These are phyloP conservation scores for Sclerospora graminicola DNA, from an alignment of 352 stramenopile genomes.

Conservation along the genomic window DNA sequence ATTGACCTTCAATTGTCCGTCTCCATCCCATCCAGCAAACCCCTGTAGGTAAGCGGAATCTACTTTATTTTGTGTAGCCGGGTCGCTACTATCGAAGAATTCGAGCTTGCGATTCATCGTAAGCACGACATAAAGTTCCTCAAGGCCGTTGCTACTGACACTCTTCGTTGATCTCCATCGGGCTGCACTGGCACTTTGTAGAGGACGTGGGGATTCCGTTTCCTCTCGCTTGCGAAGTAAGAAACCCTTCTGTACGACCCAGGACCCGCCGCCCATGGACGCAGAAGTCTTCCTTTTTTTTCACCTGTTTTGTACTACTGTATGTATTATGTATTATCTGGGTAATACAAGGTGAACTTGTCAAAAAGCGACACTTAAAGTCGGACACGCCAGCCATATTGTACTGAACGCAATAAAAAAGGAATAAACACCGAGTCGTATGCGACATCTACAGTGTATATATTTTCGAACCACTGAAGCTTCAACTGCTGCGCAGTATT, in stretches of 20 bases:
- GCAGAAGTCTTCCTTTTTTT: not conserved
- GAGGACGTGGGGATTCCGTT: not conserved
- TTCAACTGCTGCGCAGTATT: conserved; percentile 10
- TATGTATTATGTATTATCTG: no score
- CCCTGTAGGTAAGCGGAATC: conserved; percentile 42
- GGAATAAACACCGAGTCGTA: no score
- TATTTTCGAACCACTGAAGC: not conserved
- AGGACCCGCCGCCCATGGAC: conserved; percentile 33
- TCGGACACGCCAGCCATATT: no score
- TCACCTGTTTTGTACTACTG: no score
- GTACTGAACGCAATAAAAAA: no score
- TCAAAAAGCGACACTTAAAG: no score
- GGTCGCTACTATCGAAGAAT: conserved; percentile 41
- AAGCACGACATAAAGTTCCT: conserved; percentile 64
- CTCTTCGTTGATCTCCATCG: not conserved
- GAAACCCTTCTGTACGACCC: conserved; percentile 54
- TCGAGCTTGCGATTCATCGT: conserved; percentile 74
- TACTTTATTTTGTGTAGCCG: conserved; percentile 20
- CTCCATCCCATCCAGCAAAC: conserved; percentile 73
- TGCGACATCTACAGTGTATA: no score
- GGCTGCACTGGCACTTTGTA: not conserved
- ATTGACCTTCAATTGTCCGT: conserved; percentile 59
- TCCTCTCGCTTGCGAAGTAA: conserved; percentile 31
- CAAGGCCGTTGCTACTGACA: conserved; percentile 7
- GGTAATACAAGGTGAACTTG: no score